Evolutionary conservation across 2,329 filamentous ascomycete species (phyloP).

Genomic region (Trichoderma afroharzianum): DNA sequence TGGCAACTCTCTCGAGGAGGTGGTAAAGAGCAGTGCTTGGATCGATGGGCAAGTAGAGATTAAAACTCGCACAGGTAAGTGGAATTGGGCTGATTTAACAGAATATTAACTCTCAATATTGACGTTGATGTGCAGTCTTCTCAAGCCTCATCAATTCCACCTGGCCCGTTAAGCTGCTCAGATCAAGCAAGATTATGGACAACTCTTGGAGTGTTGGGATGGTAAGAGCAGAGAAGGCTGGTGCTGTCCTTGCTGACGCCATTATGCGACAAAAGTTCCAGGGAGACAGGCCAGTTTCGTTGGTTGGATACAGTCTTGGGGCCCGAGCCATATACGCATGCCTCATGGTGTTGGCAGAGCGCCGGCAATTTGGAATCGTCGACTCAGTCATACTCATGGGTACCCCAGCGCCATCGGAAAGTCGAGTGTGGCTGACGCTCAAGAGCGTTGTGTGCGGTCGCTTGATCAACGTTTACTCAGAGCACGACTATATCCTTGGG

Average conservation of each 20-base stretch:
- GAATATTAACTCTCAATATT: background rate
- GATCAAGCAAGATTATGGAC: constrained; percentile 71
- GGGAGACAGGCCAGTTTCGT: constrained; percentile 74
- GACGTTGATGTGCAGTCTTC: constrained; percentile 40
- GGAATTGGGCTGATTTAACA: background rate
- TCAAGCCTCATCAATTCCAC: constrained; percentile 54
- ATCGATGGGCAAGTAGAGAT: constrained; percentile 57
- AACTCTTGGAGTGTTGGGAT: constrained; percentile 78
- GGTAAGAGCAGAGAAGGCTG: constrained; percentile 70
- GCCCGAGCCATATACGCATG: constrained; percentile 82
- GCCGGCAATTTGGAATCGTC: constrained; percentile 78
- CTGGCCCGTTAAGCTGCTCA: constrained; percentile 62
- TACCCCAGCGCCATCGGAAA: constrained; percentile 69
- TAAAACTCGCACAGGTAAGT: constrained; percentile 44
- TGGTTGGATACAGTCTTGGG: constrained; percentile 80
- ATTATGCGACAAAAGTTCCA: constrained; percentile 73
- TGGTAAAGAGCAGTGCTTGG: constrained; percentile 82
- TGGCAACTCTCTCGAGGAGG: constrained; percentile 70
- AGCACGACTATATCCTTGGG: constrained; percentile 81
- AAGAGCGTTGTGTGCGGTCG: constrained; percentile 76
- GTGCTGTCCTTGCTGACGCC: constrained; percentile 70
- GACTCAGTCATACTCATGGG: constrained; percentile 86
- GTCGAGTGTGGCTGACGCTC: constrained; percentile 70
- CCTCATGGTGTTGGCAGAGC: constrained; percentile 72
- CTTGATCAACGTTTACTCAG: constrained; percentile 86